Evolutionary conservation across 768 basidiomycete species (phyloP).

Genomic region (Trametes maxima): DNA sequence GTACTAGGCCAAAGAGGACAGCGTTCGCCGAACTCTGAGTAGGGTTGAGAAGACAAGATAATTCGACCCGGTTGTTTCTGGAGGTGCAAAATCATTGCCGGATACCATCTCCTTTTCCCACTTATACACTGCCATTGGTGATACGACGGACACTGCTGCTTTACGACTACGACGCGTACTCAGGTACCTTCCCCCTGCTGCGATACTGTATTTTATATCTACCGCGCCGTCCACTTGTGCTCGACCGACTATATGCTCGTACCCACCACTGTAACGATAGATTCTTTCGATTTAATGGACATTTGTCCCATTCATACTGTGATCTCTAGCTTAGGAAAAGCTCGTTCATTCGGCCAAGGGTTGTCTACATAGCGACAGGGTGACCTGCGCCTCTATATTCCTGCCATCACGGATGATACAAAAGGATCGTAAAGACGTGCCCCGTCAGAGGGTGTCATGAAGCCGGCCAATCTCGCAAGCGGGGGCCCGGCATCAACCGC

Average conservation of each 20-base stretch:
- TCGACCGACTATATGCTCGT: background rate
- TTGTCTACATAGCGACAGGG: background rate
- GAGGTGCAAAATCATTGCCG: background rate
- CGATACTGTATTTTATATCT: slow-evolving; percentile 5
- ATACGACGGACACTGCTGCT: slow-evolving; percentile 2
- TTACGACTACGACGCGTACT: slow-evolving; percentile 2
- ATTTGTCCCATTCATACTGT: background rate
- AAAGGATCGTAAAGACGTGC: too few relatives aligned
- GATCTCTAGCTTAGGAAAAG: too few relatives aligned
- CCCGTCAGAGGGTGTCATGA: too few relatives aligned
- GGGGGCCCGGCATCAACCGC: too few relatives aligned
- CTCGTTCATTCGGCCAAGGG: too few relatives aligned
- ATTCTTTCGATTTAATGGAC: background rate
- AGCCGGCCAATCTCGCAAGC: too few relatives aligned
- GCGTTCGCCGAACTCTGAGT: too few relatives aligned
- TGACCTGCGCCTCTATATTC: background rate
- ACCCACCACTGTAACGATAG: background rate
- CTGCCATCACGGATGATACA: too few relatives aligned
- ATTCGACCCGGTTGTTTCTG: background rate
- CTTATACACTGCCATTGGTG: background rate
- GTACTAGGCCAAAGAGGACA: background rate
- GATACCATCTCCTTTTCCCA: slow-evolving; percentile 1
- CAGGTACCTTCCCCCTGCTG: background rate
- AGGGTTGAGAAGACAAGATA: too few relatives aligned
- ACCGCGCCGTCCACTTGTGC: background rate